phyloP scores from a whole-genome alignment of 805 yeast genomes.

The Candida quercuum region DNA sequence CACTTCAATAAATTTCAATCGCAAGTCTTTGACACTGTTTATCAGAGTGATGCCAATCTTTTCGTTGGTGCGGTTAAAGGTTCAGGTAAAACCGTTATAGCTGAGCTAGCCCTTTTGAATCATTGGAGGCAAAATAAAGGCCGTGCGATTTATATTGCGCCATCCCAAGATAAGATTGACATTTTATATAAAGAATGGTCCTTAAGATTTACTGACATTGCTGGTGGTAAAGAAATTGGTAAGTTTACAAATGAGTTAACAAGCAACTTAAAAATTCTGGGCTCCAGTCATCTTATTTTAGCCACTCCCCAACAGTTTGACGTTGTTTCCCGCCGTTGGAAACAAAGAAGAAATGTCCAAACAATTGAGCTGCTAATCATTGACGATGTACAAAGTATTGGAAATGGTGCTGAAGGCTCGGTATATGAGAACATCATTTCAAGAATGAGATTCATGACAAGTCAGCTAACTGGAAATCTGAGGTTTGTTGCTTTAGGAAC shows the following conservation, averaged over 20 bases:
- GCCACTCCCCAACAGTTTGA: slow-evolving; percentile 83
- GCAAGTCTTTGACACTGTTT: slow-evolving; percentile 58
- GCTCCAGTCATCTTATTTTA: slow-evolving; percentile 59
- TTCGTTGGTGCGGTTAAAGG: slow-evolving; percentile 74
- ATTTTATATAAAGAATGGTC: slow-evolving; percentile 45
- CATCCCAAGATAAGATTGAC: slow-evolving; percentile 54
- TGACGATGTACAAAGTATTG: slow-evolving; percentile 69
- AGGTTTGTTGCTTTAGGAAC: slow-evolving; percentile 68
- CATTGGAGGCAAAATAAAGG: slow-evolving; percentile 72
- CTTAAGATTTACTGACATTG: slow-evolving; percentile 37
- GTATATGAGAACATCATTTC: slow-evolving; percentile 66
- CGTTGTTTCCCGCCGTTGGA: slow-evolving; percentile 73
- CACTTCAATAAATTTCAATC: slow-evolving; percentile 71
- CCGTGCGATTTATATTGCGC: slow-evolving; percentile 67
- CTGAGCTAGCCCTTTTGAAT: slow-evolving; percentile 65
- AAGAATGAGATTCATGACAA: slow-evolving; percentile 64
- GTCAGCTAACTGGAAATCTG: slow-evolving; percentile 47
- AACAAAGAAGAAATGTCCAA: slow-evolving; percentile 65
- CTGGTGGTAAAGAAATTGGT: slow-evolving; percentile 52
- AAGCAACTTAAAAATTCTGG: slow-evolving; percentile 49
- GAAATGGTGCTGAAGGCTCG: slow-evolving; percentile 51
- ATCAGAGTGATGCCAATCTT: slow-evolving; percentile 49
- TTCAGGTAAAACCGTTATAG: slow-evolving; percentile 65
- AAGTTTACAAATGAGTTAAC: slow-evolving; percentile 49
- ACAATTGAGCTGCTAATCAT: slow-evolving; percentile 61